Evolutionary conservation across 768 basidiomycete species (phyloP).

Genomic region (Dacryopinax primogenitus): DNA sequence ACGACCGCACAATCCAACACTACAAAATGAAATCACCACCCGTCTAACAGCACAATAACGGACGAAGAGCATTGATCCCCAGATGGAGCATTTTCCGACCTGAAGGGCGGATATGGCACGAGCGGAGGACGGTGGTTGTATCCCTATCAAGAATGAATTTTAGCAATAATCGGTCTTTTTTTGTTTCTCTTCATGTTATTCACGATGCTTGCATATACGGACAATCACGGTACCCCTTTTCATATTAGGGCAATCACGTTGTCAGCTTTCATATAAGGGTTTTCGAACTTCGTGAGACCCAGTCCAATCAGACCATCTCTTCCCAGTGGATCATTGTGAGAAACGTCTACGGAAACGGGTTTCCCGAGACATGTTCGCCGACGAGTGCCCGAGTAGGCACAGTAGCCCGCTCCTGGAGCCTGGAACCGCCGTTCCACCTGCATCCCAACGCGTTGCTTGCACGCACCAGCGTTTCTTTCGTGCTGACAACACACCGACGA

Average conservation of each 20-base stretch:
- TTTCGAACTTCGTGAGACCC: background rate
- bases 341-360: background rate
- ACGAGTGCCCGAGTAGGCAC: no score
- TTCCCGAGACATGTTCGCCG: no score
- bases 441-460: no score
- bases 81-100: no score
- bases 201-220: background rate
- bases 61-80: no score
- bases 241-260: background rate
- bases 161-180: background rate
- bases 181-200: background rate
- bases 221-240: background rate
- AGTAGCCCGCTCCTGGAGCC: background rate
- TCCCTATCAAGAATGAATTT: background rate
- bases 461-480: no score
- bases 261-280: background rate
- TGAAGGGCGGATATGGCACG: background rate
- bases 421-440: background rate
- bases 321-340: background rate
- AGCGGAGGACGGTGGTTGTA: background rate
- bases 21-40: background rate
- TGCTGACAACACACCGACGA: background rate
- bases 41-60: background rate
- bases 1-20: background rate
- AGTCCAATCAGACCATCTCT: background rate